Conservation (phyloP, 257 asterid species). For the Cynanchum wilfordii region DNA sequence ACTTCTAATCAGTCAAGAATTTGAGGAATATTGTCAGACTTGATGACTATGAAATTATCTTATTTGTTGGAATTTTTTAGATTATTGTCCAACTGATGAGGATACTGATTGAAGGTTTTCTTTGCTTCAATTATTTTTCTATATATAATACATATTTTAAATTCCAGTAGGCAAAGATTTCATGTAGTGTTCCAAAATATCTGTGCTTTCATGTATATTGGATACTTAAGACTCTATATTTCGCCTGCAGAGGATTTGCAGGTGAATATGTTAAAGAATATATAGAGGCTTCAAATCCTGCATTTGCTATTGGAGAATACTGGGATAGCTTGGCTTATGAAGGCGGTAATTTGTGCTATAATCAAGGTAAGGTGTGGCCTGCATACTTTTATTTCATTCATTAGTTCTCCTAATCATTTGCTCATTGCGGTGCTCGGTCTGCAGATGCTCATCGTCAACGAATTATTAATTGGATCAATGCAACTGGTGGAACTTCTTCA, state of each 20-base stretch:
- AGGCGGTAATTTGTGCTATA: conserved; percentile 52
- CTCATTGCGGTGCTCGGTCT: neutral
- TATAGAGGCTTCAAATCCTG: conserved; percentile 51
- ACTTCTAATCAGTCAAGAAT: neutral
- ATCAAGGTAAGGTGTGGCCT: conserved; percentile 34
- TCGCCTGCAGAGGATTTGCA: conserved; percentile 41
- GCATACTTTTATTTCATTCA: neutral
- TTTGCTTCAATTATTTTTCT: neutral
- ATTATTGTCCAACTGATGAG: neutral
- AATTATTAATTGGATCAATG: conserved; percentile 59
- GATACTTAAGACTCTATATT: neutral
- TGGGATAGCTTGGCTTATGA: conserved; percentile 57
- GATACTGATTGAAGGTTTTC: neutral
- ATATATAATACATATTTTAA: neutral
- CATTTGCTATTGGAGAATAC: conserved; percentile 54
- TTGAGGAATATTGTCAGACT: neutral
- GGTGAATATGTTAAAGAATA: conserved; percentile 54
- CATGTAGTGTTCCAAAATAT: neutral
- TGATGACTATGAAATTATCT: neutral
- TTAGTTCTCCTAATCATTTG: neutral
- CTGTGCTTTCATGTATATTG: neutral
- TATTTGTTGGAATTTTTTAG: neutral
- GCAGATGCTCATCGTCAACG: conserved; percentile 62
- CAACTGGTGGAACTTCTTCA: conserved; percentile 51
- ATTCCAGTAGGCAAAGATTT: neutral